These are phyloP conservation scores for Diaporthe helianthi DNA, from an alignment of 2,329 filamentous ascomycete species.

Conservation along the genomic window DNA sequence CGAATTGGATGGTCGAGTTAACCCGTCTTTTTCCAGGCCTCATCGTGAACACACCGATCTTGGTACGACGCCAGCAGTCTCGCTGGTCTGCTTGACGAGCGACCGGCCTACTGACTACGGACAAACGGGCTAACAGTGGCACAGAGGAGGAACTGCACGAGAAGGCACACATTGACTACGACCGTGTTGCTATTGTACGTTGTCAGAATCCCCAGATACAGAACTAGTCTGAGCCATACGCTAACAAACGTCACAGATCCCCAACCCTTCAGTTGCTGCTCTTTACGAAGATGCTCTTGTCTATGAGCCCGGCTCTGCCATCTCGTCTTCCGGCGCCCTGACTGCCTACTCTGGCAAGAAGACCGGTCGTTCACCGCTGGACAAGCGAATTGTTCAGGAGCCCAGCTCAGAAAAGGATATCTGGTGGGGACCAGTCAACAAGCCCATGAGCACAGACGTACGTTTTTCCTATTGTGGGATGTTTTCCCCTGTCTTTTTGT, in stretches of 20 bases:
- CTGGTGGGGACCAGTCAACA: constrained; percentile 99
- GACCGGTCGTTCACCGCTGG: constrained; percentile 93
- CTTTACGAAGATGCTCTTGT: constrained; percentile 97
- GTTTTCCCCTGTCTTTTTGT: constrained; percentile 16
- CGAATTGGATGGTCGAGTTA: background rate
- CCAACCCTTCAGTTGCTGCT: constrained; percentile 93
- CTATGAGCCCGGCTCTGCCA: constrained; percentile 97
- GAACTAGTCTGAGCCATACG: background rate
- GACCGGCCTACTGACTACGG: background rate
- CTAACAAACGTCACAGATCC: constrained; percentile 57
- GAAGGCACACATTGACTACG: constrained; percentile 98
- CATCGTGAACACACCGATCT: constrained; percentile 91
- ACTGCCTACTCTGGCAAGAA: constrained; percentile 98
- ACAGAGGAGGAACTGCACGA: constrained; percentile 93
- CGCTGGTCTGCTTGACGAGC: background rate
- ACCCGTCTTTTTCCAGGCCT: constrained; percentile 61
- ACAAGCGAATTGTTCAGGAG: constrained; percentile 98
- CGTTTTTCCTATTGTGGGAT: constrained; percentile 47
- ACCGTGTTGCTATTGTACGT: constrained; percentile 94
- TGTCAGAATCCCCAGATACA: background rate
- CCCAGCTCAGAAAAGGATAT: constrained; percentile 86
- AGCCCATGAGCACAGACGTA: constrained; percentile 97
- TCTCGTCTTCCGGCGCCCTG: constrained; percentile 92
- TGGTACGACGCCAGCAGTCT: constrained; percentile 50
- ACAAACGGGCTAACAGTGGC: constrained; percentile 7